Conservation (phyloP, 2,329 filamentous ascomycete species). For the Cercospora sp. region DNA sequence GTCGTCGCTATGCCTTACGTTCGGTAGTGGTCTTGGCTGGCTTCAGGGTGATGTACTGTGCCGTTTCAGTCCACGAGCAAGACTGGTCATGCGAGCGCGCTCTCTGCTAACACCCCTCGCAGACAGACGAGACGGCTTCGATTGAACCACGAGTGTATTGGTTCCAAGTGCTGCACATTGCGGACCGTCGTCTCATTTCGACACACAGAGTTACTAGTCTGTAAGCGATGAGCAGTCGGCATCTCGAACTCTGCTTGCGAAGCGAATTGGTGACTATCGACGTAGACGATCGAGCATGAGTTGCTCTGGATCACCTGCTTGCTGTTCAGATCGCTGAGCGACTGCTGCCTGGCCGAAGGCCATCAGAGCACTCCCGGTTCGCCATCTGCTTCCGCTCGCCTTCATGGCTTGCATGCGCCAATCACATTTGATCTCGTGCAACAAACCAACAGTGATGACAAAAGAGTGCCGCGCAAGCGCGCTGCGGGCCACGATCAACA, state of each 20-base stretch:
- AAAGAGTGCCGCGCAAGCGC: constrained; percentile 1
- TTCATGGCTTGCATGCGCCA: not conserved
- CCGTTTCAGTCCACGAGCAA: not conserved
- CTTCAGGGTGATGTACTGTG: not conserved
- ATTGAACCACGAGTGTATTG: not conserved
- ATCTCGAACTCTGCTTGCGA: not conserved
- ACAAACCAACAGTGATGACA: constrained; percentile 3
- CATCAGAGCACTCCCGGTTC: not conserved
- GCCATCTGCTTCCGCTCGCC: not conserved
- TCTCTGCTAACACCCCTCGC: not conserved
- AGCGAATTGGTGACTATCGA: not conserved
- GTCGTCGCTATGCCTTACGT: not conserved
- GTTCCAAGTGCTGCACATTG: not conserved
- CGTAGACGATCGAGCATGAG: not conserved
- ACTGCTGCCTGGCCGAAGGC: not conserved
- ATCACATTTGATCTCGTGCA: not conserved
- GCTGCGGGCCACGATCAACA: constrained; percentile 1
- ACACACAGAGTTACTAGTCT: not conserved
- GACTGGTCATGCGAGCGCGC: not conserved
- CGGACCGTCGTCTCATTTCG: not conserved
- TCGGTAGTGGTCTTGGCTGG: not conserved
- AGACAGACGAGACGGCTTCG: not conserved
- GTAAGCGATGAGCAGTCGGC: not conserved
- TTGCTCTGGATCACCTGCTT: not conserved
- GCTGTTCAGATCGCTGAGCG: not conserved